Conservation (phyloP, 257 asterid species). For the Striga asiatica region DNA sequence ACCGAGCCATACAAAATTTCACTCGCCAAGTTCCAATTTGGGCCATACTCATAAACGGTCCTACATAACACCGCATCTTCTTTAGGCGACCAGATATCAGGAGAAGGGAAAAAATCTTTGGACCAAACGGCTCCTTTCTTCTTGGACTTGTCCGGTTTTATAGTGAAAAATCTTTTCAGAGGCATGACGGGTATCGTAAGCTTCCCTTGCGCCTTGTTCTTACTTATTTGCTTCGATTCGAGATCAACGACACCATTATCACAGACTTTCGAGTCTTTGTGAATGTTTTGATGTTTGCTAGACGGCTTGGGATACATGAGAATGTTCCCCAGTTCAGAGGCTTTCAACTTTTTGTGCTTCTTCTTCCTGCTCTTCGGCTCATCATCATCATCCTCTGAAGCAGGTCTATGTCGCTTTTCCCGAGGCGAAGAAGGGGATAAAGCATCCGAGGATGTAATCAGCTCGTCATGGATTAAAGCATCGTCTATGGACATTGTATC, state of each 20-base stretch:
- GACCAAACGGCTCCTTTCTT: slow-evolving; percentile 59
- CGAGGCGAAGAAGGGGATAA: slow-evolving; percentile 46
- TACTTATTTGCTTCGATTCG: slow-evolving; percentile 47
- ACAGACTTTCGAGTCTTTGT: slow-evolving; percentile 27
- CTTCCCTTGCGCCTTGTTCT: slow-evolving; percentile 59
- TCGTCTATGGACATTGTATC: slow-evolving; percentile 60
- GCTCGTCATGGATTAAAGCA: slow-evolving; percentile 45
- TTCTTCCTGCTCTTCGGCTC: slow-evolving; percentile 52
- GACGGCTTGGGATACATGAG: slow-evolving; percentile 31
- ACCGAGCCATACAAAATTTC: slow-evolving; percentile 60
- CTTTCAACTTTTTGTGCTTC: slow-evolving; percentile 55
- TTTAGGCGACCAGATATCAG: slow-evolving; percentile 74
- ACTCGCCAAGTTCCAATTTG: slow-evolving; percentile 83
- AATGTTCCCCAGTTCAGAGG: slow-evolving; percentile 32
- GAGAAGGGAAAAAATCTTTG: slow-evolving; percentile 56
- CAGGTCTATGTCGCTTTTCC: slow-evolving; percentile 53
- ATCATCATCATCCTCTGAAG: slow-evolving; percentile 45
- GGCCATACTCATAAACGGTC: slow-evolving; percentile 74
- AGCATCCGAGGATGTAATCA: slow-evolving; percentile 45
- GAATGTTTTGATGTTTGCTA: slow-evolving; percentile 42
- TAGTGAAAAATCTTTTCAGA: slow-evolving; percentile 48
- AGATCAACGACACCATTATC: slow-evolving; percentile 40
- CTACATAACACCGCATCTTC: slow-evolving; percentile 88
- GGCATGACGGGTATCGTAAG: slow-evolving; percentile 57
- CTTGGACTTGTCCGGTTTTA: slow-evolving; percentile 69